These are phyloP conservation scores for Chaetomiaceae sp. DNA, from an alignment of 2,329 filamentous ascomycete species.

Conservation along the genomic window DNA sequence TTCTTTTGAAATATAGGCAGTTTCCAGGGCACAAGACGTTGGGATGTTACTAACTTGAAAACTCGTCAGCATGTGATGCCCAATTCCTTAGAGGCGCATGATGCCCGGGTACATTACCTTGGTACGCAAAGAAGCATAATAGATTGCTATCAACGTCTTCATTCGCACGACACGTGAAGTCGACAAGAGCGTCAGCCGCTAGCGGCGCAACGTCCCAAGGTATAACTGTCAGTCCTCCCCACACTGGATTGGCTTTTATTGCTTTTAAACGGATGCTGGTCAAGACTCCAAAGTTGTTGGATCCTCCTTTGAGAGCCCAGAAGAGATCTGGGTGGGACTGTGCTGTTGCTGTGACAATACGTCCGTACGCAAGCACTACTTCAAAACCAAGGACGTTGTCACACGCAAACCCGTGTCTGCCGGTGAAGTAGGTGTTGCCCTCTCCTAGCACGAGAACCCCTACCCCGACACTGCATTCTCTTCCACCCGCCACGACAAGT, in stretches of 20 bases:
- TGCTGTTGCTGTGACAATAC: slow-evolving; percentile 33
- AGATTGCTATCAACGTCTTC: slow-evolving; percentile 18
- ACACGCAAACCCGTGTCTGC: slow-evolving; percentile 33
- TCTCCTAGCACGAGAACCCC: slow-evolving; percentile 27
- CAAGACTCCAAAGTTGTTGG: slow-evolving; percentile 38
- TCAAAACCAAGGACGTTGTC: slow-evolving; percentile 36
- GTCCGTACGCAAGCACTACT: slow-evolving; percentile 38
- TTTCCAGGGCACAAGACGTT: no score
- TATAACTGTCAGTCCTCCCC: slow-evolving; percentile 24
- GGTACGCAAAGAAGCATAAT: slow-evolving; percentile 20
- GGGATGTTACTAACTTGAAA: no score
- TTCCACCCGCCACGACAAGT: slow-evolving; percentile 23
- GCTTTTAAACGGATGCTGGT: slow-evolving; percentile 22
- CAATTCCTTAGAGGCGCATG: no score
- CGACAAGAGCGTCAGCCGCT: slow-evolving; percentile 16
- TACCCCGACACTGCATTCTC: slow-evolving; percentile 26
- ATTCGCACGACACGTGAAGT: slow-evolving; percentile 15
- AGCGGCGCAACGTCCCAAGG: slow-evolving; percentile 5
- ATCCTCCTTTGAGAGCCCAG: slow-evolving; percentile 37
- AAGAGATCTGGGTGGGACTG: slow-evolving; percentile 19
- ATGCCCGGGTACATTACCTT: no score
- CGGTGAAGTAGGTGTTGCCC: slow-evolving; percentile 26
- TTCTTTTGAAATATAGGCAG: no score
- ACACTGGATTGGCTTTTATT: slow-evolving; percentile 15
- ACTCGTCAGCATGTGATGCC: no score